Evolutionary conservation across 768 basidiomycete genomes (phyloP).

Genomic region (Lentinula sp.): DNA sequence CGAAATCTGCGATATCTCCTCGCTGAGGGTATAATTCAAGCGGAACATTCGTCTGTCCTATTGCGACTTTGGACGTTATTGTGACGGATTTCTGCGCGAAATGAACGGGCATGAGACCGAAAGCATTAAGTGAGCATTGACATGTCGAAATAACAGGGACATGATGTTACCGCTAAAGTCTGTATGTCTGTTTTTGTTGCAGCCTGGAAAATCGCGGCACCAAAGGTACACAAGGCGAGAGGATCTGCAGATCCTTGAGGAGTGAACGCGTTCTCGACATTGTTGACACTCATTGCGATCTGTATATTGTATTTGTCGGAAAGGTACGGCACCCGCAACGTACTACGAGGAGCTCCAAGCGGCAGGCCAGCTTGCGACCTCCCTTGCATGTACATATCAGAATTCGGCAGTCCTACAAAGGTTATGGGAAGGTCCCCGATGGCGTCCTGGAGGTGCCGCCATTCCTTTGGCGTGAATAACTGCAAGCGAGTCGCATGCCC

Average conservation of each 20-base stretch:
- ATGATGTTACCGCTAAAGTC: conserved; percentile 38
- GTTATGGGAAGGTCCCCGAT: conserved; percentile 41
- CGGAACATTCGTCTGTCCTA: conserved; percentile 26
- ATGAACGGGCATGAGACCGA: neutral
- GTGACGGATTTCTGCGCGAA: conserved; percentile 42
- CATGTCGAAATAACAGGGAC: conserved; percentile 3
- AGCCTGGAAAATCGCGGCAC: conserved; percentile 53
- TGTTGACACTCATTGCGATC: conserved; percentile 57
- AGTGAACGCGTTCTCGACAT: conserved; percentile 63
- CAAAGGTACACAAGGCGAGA: conserved; percentile 51
- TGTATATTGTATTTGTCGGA: conserved; percentile 36
- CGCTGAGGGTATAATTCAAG: conserved; percentile 27
- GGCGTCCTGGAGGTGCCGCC: conserved; percentile 33
- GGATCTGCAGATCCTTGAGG: conserved; percentile 65
- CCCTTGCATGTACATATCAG: conserved; percentile 67
- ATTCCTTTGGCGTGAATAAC: conserved; percentile 39
- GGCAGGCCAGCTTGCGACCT: conserved; percentile 26
- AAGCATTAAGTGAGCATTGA: neutral
- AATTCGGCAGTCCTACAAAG: conserved; percentile 56
- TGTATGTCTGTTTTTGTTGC: conserved; percentile 41
- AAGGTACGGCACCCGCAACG: conserved; percentile 48
- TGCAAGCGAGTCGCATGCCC: conserved; percentile 59
- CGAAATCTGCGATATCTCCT: conserved; percentile 50
- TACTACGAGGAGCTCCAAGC: conserved; percentile 43
- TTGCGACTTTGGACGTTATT: conserved; percentile 44